phyloP scores from a whole-genome alignment of 2,329 filamentous ascomycete species.

The Monilinia fructigena region DNA sequence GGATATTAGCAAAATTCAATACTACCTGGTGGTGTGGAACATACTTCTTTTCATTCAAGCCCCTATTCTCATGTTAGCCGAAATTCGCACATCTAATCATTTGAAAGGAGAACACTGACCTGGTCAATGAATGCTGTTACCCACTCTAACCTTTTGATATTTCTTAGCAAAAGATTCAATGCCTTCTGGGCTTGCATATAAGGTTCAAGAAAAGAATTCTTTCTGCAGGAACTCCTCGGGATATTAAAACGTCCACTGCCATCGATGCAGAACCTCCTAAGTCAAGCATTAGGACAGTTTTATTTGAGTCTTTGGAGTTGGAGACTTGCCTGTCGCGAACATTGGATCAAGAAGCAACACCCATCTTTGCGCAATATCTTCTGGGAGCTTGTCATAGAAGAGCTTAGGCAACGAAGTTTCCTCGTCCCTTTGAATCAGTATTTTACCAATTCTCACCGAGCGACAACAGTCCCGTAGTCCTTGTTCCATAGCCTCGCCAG shows the following conservation, averaged over 20 bases:
- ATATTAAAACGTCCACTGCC: slow-evolving; percentile 90
- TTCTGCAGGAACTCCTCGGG: slow-evolving; percentile 88
- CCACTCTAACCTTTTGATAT: slow-evolving; percentile 85
- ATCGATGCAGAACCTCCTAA: slow-evolving; percentile 91
- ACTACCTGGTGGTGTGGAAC: slow-evolving; percentile 39
- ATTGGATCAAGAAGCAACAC: slow-evolving; percentile 95
- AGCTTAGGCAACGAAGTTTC: slow-evolving; percentile 89
- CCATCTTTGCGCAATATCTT: slow-evolving; percentile 91
- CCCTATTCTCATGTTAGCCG: slow-evolving; percentile 51
- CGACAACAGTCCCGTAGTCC: slow-evolving; percentile 94
- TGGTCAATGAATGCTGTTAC: slow-evolving; percentile 96
- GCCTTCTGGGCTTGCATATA: slow-evolving; percentile 93
- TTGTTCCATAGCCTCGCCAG: slow-evolving; percentile 98
- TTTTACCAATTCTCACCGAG: slow-evolving; percentile 97
- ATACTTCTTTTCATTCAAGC: slow-evolving; percentile 97
- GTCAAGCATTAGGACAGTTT: slow-evolving; percentile 20
- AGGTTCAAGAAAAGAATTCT: slow-evolving; percentile 95
- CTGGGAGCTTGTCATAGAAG: slow-evolving; percentile 96
- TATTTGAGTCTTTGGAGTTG: slow-evolving; percentile 1
- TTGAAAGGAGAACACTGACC: slow-evolving; percentile 42
- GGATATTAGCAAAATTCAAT: slow-evolving; percentile 21
- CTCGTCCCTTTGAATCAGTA: slow-evolving; percentile 95
- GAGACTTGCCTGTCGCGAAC: slow-evolving; percentile 82
- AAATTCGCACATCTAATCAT: slow-evolving; percentile 1
- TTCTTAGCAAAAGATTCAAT: slow-evolving; percentile 84